Conservation (phyloP, 2,329 filamentous ascomycete species). For the Cordyceps fumosorosea region DNA sequence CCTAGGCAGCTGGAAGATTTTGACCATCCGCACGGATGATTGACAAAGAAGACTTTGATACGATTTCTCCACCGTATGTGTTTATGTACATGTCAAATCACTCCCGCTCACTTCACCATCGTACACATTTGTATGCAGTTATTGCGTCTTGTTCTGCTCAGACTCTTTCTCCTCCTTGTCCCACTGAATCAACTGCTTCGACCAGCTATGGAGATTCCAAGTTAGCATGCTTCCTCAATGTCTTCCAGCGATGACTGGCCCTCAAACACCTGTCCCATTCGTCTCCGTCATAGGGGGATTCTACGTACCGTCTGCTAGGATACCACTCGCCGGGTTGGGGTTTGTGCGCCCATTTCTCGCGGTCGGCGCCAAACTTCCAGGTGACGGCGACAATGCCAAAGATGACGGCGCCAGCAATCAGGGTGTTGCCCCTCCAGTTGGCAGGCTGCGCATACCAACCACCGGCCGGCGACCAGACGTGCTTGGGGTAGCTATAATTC, state of each 20-base stretch:
- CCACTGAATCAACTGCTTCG: constrained; percentile 39
- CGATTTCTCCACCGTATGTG: constrained; percentile 6
- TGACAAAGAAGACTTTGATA: constrained; percentile 4
- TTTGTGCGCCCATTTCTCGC: constrained; percentile 67
- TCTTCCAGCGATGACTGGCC: neutral
- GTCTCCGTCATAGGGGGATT: neutral
- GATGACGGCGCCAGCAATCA: constrained; percentile 63
- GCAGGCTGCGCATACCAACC: constrained; percentile 94
- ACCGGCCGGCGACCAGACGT: constrained; percentile 97
- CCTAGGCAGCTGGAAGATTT: too few relatives aligned
- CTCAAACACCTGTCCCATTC: neutral
- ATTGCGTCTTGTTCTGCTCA: constrained; percentile 24
- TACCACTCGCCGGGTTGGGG: constrained; percentile 73
- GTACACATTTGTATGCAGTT: constrained; percentile 15
- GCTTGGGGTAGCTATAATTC: constrained; percentile 76
- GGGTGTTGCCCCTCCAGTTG: constrained; percentile 94
- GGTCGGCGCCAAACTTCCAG: constrained; percentile 67
- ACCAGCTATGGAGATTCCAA: constrained; percentile 31
- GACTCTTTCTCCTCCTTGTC: constrained; percentile 36
- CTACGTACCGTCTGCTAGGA: constrained; percentile 72
- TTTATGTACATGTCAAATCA: constrained; percentile 10
- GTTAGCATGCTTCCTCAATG: neutral
- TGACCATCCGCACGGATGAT: neutral
- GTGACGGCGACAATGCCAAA: constrained; percentile 60
- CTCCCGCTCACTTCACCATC: neutral